A percentile compares a stretch with the other conserved stretches of the same genome.
Evolutionary conservation across 306 rosid genomes (phyloP).

Genomic region (Crotalaria pallida): DNA sequence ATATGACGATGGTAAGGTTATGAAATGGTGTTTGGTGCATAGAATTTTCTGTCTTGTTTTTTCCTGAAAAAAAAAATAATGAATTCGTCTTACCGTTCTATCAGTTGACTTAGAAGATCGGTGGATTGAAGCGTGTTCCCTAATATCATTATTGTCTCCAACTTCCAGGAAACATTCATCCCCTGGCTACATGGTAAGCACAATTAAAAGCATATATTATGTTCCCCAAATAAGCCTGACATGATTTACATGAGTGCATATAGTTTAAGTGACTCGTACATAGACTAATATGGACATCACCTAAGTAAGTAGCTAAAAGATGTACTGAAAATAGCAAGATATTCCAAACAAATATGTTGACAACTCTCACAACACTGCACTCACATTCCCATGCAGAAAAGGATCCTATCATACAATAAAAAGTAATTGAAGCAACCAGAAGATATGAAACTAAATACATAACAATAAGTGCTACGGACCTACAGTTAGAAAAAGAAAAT

Average conservation of each 20-base stretch:
- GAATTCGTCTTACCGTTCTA: constrained; percentile 50
- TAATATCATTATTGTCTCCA: constrained; percentile 82
- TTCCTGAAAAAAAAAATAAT: background rate
- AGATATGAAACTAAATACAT: background rate
- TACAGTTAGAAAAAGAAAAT: background rate
- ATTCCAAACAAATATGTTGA: background rate
- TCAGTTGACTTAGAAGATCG: constrained; percentile 82
- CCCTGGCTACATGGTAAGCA: constrained; percentile 51
- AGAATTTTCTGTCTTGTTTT: background rate
- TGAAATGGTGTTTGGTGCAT: background rate
- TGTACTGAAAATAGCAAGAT: background rate
- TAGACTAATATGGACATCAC: background rate
- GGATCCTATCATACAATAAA: background rate
- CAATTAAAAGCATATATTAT: constrained; percentile 10
- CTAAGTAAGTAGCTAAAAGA: background rate
- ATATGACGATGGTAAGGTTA: constrained; percentile 16
- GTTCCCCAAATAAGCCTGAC: constrained; percentile 1
- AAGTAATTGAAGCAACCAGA: background rate
- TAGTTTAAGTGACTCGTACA: background rate
- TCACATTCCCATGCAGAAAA: background rate
- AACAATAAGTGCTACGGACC: background rate
- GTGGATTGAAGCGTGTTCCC: constrained; percentile 81
- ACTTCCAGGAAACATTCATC: constrained; percentile 81
- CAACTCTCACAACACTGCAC: background rate
- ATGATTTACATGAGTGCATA: constrained; percentile 9